Percentiles rank a stretch among this genome's conserved stretches.
Evolutionary conservation across 306 rosid species (phyloP).

Genomic region (Vigna hirtella): DNA sequence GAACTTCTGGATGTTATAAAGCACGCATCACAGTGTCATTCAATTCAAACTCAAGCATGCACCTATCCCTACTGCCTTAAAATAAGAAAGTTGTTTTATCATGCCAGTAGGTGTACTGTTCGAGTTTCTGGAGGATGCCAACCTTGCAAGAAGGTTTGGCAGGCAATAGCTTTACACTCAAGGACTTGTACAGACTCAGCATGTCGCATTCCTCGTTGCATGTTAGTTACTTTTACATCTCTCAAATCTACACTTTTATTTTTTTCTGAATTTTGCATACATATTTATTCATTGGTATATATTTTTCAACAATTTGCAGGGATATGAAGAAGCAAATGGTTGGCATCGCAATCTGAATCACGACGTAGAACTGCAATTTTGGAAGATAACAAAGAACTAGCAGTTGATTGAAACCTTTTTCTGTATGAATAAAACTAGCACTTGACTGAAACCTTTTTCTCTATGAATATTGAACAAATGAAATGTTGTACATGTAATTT

Average conservation of each 20-base stretch:
- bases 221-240: slow-evolving; percentile 39
- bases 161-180: slow-evolving; percentile 33
- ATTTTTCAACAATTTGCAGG: slow-evolving; percentile 44
- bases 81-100: slow-evolving; percentile 49
- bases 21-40: slow-evolving; percentile 48
- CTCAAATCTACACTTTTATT: background rate
- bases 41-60: slow-evolving; percentile 48
- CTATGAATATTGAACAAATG: background rate
- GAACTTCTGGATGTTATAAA: slow-evolving; percentile 39
- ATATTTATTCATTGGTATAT: slow-evolving; percentile 30
- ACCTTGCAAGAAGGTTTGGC: slow-evolving; percentile 51
- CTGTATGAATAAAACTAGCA: background rate
- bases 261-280: background rate
- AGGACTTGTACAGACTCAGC: slow-evolving; percentile 44
- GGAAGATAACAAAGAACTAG: background rate
- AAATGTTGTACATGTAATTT: background rate
- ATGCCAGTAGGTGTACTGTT: slow-evolving; percentile 50
- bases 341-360: background rate
- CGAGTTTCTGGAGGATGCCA: slow-evolving; percentile 47
- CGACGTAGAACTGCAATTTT: slow-evolving; percentile 27
- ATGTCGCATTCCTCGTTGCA: slow-evolving; percentile 58
- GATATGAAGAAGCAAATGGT: slow-evolving; percentile 46
- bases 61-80: slow-evolving; percentile 45
- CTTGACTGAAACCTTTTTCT: too few species aligned
- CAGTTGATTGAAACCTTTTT: background rate